Percentiles rank a stretch among this genome's conserved stretches.
Conservation (phyloP, 768 basidiomycete species). For the Trametes elegans region DNA sequence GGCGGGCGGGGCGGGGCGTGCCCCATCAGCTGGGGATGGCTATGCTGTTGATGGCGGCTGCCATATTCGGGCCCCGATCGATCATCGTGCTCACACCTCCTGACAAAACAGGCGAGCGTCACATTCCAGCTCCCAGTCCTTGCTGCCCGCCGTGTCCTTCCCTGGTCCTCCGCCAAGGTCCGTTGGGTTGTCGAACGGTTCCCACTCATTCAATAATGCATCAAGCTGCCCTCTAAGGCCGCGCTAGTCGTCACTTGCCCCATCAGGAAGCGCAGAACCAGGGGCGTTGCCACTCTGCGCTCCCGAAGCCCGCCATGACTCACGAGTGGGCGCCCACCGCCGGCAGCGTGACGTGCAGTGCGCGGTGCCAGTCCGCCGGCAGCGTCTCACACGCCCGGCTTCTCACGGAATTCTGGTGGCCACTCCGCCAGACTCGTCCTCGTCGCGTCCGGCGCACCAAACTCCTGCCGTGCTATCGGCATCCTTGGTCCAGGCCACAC, state of each 20-base stretch:
- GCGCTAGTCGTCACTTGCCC: background rate
- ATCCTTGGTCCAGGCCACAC: no score
- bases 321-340: slow-evolving; percentile 1
- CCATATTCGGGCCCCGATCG: background rate
- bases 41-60: slow-evolving; percentile 6
- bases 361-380: background rate
- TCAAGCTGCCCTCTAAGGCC: background rate
- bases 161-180: no score
- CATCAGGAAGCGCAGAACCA: background rate
- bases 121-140: no score
- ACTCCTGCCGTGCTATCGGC: no score
- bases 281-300: slow-evolving; percentile 5
- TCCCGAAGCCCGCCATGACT: slow-evolving; percentile 1
- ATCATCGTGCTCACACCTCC: no score
- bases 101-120: no score
- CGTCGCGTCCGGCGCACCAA: no score
- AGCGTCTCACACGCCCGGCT: background rate
- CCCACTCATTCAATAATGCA: background rate
- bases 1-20: background rate
- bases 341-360: background rate
- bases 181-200: background rate
- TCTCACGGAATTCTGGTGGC: background rate
- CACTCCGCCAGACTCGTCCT: background rate
- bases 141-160: no score
- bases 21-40: slow-evolving; percentile 2